These are phyloP conservation scores for Chenopodium formosanum DNA, from an alignment of 148 eudicot genomes.

Conservation along the genomic window DNA sequence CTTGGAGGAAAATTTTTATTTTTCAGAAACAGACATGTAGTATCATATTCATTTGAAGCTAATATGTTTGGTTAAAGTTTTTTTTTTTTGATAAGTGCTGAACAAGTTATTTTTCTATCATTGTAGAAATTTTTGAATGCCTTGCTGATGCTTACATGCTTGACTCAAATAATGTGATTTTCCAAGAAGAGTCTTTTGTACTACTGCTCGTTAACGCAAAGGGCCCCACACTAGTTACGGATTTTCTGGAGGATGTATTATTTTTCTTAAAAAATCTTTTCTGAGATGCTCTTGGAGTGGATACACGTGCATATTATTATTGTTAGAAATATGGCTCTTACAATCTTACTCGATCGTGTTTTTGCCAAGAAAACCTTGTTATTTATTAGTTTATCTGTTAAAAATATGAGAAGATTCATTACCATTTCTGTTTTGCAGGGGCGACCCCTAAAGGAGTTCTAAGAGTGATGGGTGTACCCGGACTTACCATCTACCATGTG, in stretches of 20 bases:
- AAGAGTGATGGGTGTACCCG: conserved; percentile 78
- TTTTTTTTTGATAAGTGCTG: not conserved
- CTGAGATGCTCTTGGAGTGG: too few relatives aligned
- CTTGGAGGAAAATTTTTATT: not conserved
- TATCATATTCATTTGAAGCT: not conserved
- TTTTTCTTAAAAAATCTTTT: too few relatives aligned
- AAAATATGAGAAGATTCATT: not conserved
- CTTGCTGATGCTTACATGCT: conserved; percentile 5
- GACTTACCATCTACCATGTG: conserved; percentile 74
- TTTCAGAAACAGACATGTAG: not conserved
- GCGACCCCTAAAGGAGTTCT: conserved; percentile 83
- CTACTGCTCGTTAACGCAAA: not conserved
- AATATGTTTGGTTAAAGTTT: too few relatives aligned
- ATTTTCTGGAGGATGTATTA: too few relatives aligned
- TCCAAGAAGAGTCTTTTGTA: not conserved
- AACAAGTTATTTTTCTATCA: not conserved
- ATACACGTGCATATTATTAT: not conserved
- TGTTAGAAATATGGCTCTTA: not conserved
- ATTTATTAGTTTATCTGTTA: not conserved
- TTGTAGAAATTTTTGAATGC: not conserved
- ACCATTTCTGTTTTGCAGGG: conserved; percentile 38
- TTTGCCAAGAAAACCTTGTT: not conserved
- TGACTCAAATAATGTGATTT: not conserved
- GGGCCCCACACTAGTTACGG: not conserved
- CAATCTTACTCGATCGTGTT: not conserved